phyloP scores from a whole-genome alignment of 2,329 filamentous ascomycete genomes.

The Huntiella savannae region DNA sequence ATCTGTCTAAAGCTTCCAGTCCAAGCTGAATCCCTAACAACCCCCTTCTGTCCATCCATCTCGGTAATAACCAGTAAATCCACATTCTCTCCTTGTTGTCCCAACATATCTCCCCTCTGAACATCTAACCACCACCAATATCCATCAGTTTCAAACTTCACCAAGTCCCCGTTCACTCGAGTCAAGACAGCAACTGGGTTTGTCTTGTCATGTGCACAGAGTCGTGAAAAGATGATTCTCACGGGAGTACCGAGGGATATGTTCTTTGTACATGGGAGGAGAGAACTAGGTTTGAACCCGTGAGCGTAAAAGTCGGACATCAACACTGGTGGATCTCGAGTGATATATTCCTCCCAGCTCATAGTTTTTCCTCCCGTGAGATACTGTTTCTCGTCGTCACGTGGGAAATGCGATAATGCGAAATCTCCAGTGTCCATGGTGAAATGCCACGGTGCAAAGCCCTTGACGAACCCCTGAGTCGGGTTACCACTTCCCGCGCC shows the following conservation, averaged over 20 bases:
- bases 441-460: slow-evolving; percentile 47
- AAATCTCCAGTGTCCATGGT: slow-evolving; percentile 58
- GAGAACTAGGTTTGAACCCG: too few species aligned
- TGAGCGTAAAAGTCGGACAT: too few species aligned
- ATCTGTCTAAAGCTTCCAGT: too few species aligned
- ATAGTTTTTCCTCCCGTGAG: slow-evolving; percentile 48
- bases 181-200: slow-evolving; percentile 1
- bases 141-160: slow-evolving; percentile 60
- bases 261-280: too few species aligned
- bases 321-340: slow-evolving; percentile 28
- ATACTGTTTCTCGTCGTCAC: slow-evolving; percentile 49
- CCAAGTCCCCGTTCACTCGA: slow-evolving; percentile 11
- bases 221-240: slow-evolving; percentile 61
- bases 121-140: slow-evolving; percentile 72
- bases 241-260: too few species aligned
- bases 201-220: slow-evolving; percentile 45
- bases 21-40: too few species aligned
- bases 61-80: slow-evolving; percentile 40
- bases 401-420: slow-evolving; percentile 61
- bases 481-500: slow-evolving; percentile 60
- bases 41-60: slow-evolving; percentile 22
- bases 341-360: slow-evolving; percentile 67
- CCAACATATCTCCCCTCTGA: slow-evolving; percentile 37
- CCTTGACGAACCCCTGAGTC: slow-evolving; percentile 18
- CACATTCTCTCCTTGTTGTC: slow-evolving; percentile 48